phyloP scores from a whole-genome alignment of 1,284 basidiomycete genomes.

The Pyrrhoderma lamaoense region DNA sequence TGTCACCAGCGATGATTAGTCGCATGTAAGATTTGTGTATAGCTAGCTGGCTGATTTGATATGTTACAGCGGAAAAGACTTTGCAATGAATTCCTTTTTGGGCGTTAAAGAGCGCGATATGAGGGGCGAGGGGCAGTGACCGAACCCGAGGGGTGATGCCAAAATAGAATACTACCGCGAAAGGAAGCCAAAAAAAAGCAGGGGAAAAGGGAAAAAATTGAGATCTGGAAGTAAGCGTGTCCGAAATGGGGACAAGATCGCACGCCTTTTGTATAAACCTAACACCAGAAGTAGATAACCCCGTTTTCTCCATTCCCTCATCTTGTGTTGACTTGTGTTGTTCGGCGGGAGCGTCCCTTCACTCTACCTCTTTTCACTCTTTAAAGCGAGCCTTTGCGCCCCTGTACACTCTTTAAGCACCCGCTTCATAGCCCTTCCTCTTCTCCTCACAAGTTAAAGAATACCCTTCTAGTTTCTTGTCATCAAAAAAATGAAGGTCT shows the following conservation, averaged over 20 bases:
- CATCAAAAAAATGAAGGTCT: slow-evolving; percentile 6
- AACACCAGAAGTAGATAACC: not conserved
- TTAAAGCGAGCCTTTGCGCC: slow-evolving; percentile 10
- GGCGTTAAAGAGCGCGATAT: no score
- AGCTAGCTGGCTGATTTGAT: no score
- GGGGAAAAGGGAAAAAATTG: not conserved
- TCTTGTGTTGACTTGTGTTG: slow-evolving; percentile 8
- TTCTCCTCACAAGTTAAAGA: not conserved
- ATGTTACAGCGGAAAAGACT: no score
- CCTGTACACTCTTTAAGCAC: slow-evolving; percentile 8
- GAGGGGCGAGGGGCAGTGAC: no score
- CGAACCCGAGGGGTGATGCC: not conserved
- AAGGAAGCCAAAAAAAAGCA: not conserved
- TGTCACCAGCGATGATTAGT: no score
- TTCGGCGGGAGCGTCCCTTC: slow-evolving; percentile 15
- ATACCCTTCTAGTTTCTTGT: no score
- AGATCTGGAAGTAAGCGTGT: no score
- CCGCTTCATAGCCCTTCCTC: slow-evolving; percentile 3
- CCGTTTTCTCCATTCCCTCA: slow-evolving; percentile 11
- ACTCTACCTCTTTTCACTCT: slow-evolving; percentile 10
- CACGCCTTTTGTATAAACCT: no score
- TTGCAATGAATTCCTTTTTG: no score
- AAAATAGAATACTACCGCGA: not conserved
- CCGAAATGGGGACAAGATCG: no score
- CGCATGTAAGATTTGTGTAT: no score